These are phyloP conservation scores for Candida ovalis DNA, from an alignment of 805 yeast genomes.

Conservation along the genomic window DNA sequence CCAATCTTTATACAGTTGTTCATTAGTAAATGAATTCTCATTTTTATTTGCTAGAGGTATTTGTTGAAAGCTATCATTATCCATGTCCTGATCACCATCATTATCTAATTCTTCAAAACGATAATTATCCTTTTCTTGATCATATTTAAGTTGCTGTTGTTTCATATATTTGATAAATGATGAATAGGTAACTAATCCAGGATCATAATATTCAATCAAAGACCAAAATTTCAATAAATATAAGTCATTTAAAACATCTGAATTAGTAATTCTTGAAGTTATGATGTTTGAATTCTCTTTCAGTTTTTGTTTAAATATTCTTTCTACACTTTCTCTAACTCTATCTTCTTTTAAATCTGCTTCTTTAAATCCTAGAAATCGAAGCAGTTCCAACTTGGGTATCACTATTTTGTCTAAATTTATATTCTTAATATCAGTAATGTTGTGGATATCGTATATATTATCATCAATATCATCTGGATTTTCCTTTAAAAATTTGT, in stretches of 20 bases:
- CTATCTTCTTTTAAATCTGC: background rate
- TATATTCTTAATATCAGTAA: constrained; percentile 8
- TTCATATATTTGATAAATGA: constrained; percentile 15
- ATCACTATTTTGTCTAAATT: constrained; percentile 13
- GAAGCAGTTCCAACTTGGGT: constrained; percentile 9
- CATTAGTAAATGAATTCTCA: background rate
- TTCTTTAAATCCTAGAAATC: constrained; percentile 1
- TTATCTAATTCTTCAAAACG: constrained; percentile 18
- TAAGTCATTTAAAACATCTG: constrained; percentile 20
- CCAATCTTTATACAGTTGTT: constrained; percentile 1
- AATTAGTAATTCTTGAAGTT: constrained; percentile 5
- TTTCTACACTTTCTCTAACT: constrained; percentile 7
- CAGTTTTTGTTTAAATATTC: constrained; percentile 2
- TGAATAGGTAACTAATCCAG: constrained; percentile 15
- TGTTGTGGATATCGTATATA: constrained; percentile 2
- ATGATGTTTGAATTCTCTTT: constrained; percentile 10
- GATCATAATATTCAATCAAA: constrained; percentile 23
- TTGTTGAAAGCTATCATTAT: constrained; percentile 2
- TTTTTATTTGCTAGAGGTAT: background rate
- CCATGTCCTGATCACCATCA: constrained; percentile 8
- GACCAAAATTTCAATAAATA: constrained; percentile 20
- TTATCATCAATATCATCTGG: background rate
- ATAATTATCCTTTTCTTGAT: constrained; percentile 3
- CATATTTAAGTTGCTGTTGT: background rate
- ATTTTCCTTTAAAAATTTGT: background rate